These are phyloP conservation scores for Lachancea nothofagi DNA, from an alignment of 805 yeast species.

Conservation along the genomic window DNA sequence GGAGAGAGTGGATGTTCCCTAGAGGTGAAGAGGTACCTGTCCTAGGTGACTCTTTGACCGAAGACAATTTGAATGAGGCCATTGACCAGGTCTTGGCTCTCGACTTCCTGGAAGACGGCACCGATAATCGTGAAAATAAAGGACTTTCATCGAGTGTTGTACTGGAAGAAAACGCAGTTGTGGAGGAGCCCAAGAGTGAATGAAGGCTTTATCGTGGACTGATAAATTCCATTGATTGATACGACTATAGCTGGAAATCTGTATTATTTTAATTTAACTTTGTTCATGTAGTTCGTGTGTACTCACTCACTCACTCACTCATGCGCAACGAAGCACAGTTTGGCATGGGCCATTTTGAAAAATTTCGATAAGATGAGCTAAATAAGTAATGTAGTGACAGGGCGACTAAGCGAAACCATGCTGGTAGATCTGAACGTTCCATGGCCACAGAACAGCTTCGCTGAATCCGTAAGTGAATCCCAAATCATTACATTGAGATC, in stretches of 20 bases:
- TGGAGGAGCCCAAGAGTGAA: not conserved
- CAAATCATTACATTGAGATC: slow-evolving; percentile 44
- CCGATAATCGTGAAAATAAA: slow-evolving; percentile 25
- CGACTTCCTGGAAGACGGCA: slow-evolving; percentile 30
- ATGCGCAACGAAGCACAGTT: not conserved
- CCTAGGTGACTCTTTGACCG: slow-evolving; percentile 21
- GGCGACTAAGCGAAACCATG: slow-evolving; percentile 26
- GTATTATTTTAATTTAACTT: slow-evolving; percentile 7
- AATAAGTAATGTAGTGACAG: not conserved
- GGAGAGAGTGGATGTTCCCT: slow-evolving; percentile 37
- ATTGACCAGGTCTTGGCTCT: slow-evolving; percentile 27
- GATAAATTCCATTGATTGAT: too few relatives aligned
- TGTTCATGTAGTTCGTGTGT: slow-evolving; percentile 1
- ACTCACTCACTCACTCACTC: not conserved
- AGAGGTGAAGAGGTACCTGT: slow-evolving; percentile 24
- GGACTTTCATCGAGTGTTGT: slow-evolving; percentile 13
- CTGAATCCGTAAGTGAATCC: slow-evolving; percentile 35
- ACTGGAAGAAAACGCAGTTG: not conserved
- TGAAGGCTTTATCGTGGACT: not conserved
- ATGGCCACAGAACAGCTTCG: slow-evolving; percentile 59
- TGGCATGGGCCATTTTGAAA: too few relatives aligned
- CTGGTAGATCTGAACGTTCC: slow-evolving; percentile 64
- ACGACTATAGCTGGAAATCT: slow-evolving; percentile 1
- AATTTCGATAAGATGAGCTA: slow-evolving; percentile 1
- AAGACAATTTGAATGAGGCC: slow-evolving; percentile 25